phyloP scores from a whole-genome alignment of 495 filamentous ascomycete genomes.

The Sabuloglossum arenarium region DNA sequence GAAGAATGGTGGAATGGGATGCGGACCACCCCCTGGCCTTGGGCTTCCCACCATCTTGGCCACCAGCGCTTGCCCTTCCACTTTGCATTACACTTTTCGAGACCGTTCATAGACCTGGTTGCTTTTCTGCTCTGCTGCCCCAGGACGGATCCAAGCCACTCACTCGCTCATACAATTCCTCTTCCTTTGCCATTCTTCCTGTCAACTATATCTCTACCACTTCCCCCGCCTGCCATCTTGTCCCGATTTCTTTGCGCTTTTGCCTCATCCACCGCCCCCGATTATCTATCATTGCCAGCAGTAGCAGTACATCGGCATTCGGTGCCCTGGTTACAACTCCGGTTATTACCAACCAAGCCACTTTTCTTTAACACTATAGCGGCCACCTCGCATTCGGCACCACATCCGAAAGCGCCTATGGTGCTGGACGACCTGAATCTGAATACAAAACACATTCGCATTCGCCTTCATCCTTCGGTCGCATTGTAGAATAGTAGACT shows the following conservation, averaged over 20 bases:
- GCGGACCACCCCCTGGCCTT: too few relatives aligned
- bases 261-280: neutral
- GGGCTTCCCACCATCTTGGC: neutral
- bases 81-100: neutral
- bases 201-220: neutral
- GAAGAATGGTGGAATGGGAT: neutral
- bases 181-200: neutral
- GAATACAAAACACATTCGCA: neutral
- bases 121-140: neutral
- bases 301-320: too few relatives aligned
- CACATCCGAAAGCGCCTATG: neutral
- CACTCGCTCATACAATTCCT: neutral
- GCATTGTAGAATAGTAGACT: neutral
- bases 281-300: too few relatives aligned
- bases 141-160: neutral
- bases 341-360: neutral
- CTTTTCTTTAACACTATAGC: too few relatives aligned
- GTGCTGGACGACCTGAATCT: neutral
- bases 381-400: neutral
- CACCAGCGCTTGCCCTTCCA: neutral
- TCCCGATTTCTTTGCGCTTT: neutral
- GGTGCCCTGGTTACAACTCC: neutral
- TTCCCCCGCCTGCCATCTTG: neutral
- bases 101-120: neutral
- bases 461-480: neutral